Evolutionary conservation across 2,329 filamentous ascomycete genomes (phyloP), one percentile per base, ranked within the genome.

Genomic region (Dendryphion nanum): DNA sequence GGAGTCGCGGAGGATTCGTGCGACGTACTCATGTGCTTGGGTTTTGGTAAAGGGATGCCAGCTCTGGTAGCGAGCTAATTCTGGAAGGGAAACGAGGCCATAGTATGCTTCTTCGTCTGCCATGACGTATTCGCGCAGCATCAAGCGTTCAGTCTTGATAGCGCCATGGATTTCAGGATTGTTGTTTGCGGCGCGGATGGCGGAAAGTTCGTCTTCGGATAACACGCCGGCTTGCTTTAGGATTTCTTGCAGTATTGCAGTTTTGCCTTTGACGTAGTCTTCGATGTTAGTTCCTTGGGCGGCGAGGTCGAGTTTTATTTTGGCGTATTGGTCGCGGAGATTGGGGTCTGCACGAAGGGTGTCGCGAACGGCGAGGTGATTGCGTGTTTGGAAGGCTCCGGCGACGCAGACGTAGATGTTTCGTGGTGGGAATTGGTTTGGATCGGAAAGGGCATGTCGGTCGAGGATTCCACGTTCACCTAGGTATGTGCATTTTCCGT

Each of bases 401-500:
- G 67, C 57, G 7, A 68, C 41, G 28, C 59, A 62, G 0, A 69
- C 47, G 44, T 68, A 70, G 4, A 66, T 52, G 41, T 69, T 68
- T 30, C 61, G 48, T 3, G 19, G 30, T 5, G 51, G 41, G 6
- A 45, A 21, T n/a, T 53, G 54, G 18, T 55, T 53, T 16, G 59
- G 60, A 32, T 64, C 51, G 30, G 58, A 53, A 16, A 69, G 51
- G 3, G 50, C 56, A 39, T 63, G 58, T 5, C 67, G 61, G 33
- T 64, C 65, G 8, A 47, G 42, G 6, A 68, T 55, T 4, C 61
- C 61, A 15, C 59, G 49, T 33, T 69, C 66, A 16, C 65, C 65
- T 13, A 59, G 43, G 42, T 69, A 58, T 10, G 43, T 44, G 40
- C 69, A 69, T 0, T 56, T 52, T 4, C 51, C 59, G 2, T 54